Conservation (phyloP, 2,329 filamentous ascomycete genomes). For the Fusarium anthophilum region DNA sequence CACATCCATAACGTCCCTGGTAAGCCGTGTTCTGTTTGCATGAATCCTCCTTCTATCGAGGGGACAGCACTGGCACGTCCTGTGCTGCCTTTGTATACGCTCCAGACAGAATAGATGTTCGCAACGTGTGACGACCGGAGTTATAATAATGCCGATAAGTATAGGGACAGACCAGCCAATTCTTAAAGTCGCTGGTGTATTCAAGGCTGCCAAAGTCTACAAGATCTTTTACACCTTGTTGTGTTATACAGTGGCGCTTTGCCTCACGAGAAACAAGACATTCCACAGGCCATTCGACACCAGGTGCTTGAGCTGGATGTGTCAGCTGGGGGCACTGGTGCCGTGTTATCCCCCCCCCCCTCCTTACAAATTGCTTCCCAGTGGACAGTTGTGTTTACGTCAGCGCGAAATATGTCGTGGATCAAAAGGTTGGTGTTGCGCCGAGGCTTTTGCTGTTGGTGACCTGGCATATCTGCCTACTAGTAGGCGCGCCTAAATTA, state of each 20-base stretch:
- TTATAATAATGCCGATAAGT: background rate
- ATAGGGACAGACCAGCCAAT: background rate
- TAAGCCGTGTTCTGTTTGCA: background rate
- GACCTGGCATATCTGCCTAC: background rate
- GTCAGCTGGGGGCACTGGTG: background rate
- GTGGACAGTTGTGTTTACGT: background rate
- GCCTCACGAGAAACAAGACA: background rate
- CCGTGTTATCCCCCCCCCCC: rapidly evolving
- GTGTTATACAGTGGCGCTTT: background rate
- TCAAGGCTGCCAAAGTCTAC: background rate
- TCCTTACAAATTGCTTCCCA: background rate
- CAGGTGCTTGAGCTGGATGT: background rate
- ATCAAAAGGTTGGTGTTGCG: background rate
- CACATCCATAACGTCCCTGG: background rate
- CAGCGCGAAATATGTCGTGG: background rate
- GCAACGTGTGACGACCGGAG: background rate
- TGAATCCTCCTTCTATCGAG: background rate
- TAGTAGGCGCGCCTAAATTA: background rate
- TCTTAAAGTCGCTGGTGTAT: background rate
- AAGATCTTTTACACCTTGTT: background rate
- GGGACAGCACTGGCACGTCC: background rate
- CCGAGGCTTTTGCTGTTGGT: background rate
- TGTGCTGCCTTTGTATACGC: background rate
- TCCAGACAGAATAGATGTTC: background rate
- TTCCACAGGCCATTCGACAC: background rate